Evolutionary conservation across 805 yeast species (phyloP).

Genomic region (Kodamaea fukazawae): DNA sequence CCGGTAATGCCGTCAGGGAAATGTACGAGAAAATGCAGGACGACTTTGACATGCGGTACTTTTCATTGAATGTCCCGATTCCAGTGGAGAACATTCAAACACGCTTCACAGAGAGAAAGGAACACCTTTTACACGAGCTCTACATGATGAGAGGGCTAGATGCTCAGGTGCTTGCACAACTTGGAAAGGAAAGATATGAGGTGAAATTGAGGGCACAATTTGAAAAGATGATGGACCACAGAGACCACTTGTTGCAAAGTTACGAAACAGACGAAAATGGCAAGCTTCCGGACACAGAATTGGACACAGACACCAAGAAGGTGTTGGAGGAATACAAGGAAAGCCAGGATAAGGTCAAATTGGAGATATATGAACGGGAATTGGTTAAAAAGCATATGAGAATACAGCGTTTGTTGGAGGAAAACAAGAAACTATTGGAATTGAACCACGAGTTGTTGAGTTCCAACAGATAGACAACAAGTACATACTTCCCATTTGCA

Average conservation of each 20-base stretch:
- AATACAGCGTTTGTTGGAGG: slow-evolving; percentile 21
- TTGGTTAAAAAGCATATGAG: slow-evolving; percentile 20
- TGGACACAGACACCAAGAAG: slow-evolving; percentile 10
- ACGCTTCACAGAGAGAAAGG: slow-evolving; percentile 6
- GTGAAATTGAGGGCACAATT: slow-evolving; percentile 10
- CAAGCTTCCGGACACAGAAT: slow-evolving; percentile 9
- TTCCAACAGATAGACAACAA: too few species aligned
- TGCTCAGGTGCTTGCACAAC: slow-evolving; percentile 21
- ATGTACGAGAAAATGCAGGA: slow-evolving; percentile 1
- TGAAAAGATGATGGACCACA: slow-evolving; percentile 4
- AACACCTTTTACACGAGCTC: slow-evolving; percentile 22
- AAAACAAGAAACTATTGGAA: slow-evolving; percentile 30
- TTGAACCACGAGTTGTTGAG: slow-evolving; percentile 27
- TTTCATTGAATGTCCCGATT: not conserved
- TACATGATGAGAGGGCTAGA: slow-evolving; percentile 19
- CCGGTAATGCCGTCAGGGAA: slow-evolving; percentile 7
- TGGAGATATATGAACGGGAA: slow-evolving; percentile 22
- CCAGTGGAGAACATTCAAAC: not conserved
- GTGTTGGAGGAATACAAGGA: slow-evolving; percentile 14
- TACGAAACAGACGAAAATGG: slow-evolving; percentile 9
- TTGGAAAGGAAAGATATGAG: slow-evolving; percentile 21
- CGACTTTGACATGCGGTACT: not conserved
- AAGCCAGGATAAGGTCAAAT: slow-evolving; percentile 14
- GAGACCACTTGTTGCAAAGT: slow-evolving; percentile 4
- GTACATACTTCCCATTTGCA: too few species aligned